phyloP scores from a whole-genome alignment of 2,329 filamentous ascomycete species.

The Alternaria sp. region DNA sequence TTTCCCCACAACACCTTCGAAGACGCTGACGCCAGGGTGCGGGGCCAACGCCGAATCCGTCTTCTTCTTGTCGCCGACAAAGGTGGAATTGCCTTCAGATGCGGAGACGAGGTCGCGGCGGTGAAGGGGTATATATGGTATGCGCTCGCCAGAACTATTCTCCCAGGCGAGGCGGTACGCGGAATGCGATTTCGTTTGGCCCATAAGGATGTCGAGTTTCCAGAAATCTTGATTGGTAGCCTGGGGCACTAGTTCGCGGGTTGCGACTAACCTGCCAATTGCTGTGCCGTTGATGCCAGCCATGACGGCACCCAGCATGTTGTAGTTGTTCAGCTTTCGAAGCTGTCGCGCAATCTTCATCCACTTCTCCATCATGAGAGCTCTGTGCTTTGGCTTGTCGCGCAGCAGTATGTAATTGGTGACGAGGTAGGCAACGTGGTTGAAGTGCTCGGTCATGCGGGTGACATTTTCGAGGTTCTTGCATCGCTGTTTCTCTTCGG shows the following conservation, averaged over 20 bases:
- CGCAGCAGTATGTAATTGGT: conserved; percentile 72
- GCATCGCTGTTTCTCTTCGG: conserved; percentile 75
- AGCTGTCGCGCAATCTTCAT: conserved; percentile 88
- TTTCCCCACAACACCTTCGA: conserved; percentile 37
- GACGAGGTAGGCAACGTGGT: conserved; percentile 65
- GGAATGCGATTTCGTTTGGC: conserved; percentile 88
- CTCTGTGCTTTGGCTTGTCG: conserved; percentile 95
- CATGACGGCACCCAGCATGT: conserved; percentile 90
- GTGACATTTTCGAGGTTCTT: conserved; percentile 85
- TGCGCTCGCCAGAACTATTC: conserved; percentile 87
- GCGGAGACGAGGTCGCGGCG: conserved; percentile 89
- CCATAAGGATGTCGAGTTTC: conserved; percentile 89
- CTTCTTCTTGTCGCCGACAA: conserved; percentile 66
- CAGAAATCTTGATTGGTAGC: conserved; percentile 84
- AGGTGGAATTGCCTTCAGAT: conserved; percentile 90
- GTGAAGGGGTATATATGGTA: conserved; percentile 92
- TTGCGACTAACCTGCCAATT: conserved; percentile 83
- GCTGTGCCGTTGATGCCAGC: conserved; percentile 90
- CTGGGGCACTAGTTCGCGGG: conserved; percentile 75
- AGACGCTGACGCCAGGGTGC: conserved; percentile 48
- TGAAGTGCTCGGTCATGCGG: conserved; percentile 87
- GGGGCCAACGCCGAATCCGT: conserved; percentile 38
- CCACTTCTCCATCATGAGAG: conserved; percentile 91
- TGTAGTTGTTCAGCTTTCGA: conserved; percentile 95
- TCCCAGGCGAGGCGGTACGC: conserved; percentile 98